These are phyloP conservation scores for Epichloe scottii DNA, from an alignment of 2,329 filamentous ascomycete genomes.

Conservation along the genomic window DNA sequence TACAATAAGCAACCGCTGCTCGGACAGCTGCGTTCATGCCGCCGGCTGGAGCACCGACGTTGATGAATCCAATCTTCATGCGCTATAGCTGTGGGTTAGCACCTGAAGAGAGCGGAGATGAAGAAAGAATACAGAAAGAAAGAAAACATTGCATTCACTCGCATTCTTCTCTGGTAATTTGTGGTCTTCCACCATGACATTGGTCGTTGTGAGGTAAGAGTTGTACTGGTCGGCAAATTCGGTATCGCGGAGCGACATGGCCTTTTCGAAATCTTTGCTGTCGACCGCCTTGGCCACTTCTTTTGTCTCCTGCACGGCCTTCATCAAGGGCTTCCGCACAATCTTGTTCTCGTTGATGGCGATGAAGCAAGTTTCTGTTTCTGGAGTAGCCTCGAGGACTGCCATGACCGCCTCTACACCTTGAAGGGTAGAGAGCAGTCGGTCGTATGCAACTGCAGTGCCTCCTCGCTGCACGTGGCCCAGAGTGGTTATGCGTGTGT, in stretches of 20 bases:
- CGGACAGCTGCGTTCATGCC: constrained; percentile 97
- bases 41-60: constrained; percentile 90
- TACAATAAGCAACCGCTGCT: constrained; percentile 83
- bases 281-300: constrained; percentile 72
- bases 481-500: constrained; percentile 88
- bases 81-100: constrained; percentile 38
- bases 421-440: constrained; percentile 84
- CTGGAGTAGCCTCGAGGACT: constrained; percentile 76
- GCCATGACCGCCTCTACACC: constrained; percentile 90
- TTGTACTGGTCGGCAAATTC: constrained; percentile 90
- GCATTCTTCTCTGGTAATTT: constrained; percentile 60
- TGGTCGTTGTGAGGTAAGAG: constrained; percentile 84
- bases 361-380: constrained; percentile 87
- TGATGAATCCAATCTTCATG: constrained; percentile 91
- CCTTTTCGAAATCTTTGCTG: constrained; percentile 71
- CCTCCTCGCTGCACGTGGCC: constrained; percentile 97
- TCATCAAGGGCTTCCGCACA: constrained; percentile 73
- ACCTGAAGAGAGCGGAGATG: neutral
- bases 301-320: constrained; percentile 79
- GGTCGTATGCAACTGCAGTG: constrained; percentile 82
- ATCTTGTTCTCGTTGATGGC: constrained; percentile 98
- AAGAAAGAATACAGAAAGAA: too few species aligned
- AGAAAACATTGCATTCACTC: constrained; percentile 15
- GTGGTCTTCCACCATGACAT: constrained; percentile 57
- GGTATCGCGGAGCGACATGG: constrained; percentile 79